Percentiles rank a stretch among this genome's conserved stretches.
Evolutionary conservation across 179 eudicot genomes (phyloP).

Genomic region (Drosera spatulata): DNA sequence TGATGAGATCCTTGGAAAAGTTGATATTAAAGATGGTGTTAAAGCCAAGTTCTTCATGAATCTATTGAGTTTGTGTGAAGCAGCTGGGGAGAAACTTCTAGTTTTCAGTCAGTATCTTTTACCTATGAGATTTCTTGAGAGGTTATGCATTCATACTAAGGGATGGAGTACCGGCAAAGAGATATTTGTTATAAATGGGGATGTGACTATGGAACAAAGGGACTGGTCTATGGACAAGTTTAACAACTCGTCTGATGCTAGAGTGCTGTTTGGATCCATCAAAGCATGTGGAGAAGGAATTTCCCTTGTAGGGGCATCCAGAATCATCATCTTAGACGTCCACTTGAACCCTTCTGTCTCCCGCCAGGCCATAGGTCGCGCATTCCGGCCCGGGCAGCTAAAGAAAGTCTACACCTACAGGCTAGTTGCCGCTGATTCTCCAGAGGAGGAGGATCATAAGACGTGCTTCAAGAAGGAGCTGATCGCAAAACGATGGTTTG

Average conservation of each 20-base stretch:
- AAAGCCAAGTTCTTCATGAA: slow-evolving; percentile 74
- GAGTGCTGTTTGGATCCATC: slow-evolving; percentile 81
- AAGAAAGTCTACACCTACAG: too few species aligned
- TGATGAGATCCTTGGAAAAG: slow-evolving; percentile 29
- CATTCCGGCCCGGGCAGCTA: too few species aligned
- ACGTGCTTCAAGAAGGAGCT: too few species aligned
- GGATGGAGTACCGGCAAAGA: slow-evolving; percentile 56
- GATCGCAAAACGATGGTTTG: slow-evolving; percentile 73
- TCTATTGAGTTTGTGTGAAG: slow-evolving; percentile 54
- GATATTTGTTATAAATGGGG: slow-evolving; percentile 69
- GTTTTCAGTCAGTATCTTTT: slow-evolving; percentile 61
- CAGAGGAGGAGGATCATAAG: too few species aligned
- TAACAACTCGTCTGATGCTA: slow-evolving; percentile 61
- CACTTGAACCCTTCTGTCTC: too few species aligned
- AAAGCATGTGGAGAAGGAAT: slow-evolving; percentile 98
- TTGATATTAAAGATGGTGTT: slow-evolving; percentile 62
- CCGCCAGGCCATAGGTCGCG: too few species aligned
- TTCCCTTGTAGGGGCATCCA: slow-evolving; percentile 85
- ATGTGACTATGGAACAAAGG: slow-evolving; percentile 44
- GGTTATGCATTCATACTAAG: slow-evolving; percentile 37
- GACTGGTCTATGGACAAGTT: slow-evolving; percentile 69
- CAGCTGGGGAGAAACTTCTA: slow-evolving; percentile 59
- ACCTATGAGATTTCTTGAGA: slow-evolving; percentile 70
- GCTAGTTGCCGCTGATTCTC: too few species aligned
- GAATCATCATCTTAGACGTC: too few species aligned